Evolutionary conservation across 345 rosid genomes (phyloP).

Genomic region (Eutrema yunnanense): DNA sequence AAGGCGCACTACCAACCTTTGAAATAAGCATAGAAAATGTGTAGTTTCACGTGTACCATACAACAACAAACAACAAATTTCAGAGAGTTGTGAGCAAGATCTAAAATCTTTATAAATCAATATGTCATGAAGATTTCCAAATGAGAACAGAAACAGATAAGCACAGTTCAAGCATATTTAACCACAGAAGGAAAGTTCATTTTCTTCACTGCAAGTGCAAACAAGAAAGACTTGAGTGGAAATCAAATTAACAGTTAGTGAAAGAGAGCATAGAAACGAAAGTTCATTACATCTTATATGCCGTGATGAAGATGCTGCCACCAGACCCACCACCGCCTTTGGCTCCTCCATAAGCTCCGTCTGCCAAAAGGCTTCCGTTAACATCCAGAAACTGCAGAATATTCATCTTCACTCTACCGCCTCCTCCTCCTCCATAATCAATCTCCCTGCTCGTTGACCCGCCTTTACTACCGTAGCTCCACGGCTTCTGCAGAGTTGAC

Average conservation of each 20-base stretch:
- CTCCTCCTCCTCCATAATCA: slow-evolving; percentile 91
- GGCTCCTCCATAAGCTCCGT: slow-evolving; percentile 78
- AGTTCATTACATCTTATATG: slow-evolving; percentile 71
- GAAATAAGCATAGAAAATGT: not conserved
- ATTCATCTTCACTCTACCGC: slow-evolving; percentile 65
- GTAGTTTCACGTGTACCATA: not conserved
- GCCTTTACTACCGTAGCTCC: slow-evolving; percentile 87
- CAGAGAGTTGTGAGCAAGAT: not conserved
- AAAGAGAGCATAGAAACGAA: slow-evolving; percentile 12
- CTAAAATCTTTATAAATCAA: not conserved
- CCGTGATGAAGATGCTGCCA: slow-evolving; percentile 71
- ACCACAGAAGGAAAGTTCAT: not conserved
- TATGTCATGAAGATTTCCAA: not conserved
- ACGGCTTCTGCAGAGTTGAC: slow-evolving; percentile 68
- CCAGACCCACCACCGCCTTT: slow-evolving; percentile 99
- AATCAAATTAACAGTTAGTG: slow-evolving; percentile 8
- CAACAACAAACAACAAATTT: slow-evolving; percentile 5
- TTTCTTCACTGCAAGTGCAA: not conserved
- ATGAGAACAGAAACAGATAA: not conserved
- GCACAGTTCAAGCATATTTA: slow-evolving; percentile 2
- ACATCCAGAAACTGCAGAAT: slow-evolving; percentile 46
- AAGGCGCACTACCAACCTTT: slow-evolving; percentile 15
- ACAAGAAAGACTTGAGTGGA: not conserved
- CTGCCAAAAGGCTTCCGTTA: slow-evolving; percentile 70
- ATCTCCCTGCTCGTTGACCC: slow-evolving; percentile 79